Conservation (phyloP, 2,329 filamentous ascomycete species). For the Verticillium dahliae region DNA sequence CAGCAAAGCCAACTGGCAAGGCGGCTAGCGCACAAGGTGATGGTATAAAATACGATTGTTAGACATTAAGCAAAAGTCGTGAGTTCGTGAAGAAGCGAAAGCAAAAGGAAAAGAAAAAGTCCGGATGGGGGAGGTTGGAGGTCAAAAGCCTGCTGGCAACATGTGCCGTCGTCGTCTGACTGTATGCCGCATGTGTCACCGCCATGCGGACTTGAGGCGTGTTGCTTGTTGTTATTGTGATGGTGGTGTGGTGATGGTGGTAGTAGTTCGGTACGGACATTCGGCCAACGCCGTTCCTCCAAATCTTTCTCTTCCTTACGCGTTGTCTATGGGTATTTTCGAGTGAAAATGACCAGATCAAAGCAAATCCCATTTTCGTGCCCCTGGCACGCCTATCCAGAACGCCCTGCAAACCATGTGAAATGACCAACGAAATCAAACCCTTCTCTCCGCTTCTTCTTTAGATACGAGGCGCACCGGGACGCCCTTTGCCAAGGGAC, state of each 20-base stretch:
- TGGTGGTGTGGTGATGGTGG: no score
- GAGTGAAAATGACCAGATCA: background rate
- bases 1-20: background rate
- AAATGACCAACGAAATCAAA: conserved; percentile 4
- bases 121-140: conserved; percentile 21
- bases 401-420: conserved; percentile 17
- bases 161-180: background rate
- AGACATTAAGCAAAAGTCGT: conserved; percentile 16
- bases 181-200: no score
- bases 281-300: background rate
- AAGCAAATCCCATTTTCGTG: background rate
- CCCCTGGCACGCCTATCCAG: background rate
- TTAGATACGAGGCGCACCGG: conserved; percentile 45
- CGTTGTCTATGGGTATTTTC: background rate
- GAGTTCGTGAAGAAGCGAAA: conserved; percentile 14
- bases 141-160: background rate
- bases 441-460: conserved; percentile 12
- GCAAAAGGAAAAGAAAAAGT: conserved; percentile 8
- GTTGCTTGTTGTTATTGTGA: no score
- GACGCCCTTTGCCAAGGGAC: conserved; percentile 40
- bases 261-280: background rate
- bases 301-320: background rate
- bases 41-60: conserved; percentile 12
- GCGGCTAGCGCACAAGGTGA: conserved; percentile 8
- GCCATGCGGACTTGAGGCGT: no score